Evolutionary conservation across 2,329 filamentous ascomycete species (phyloP), one percentile per base, ranked within the genome.

Genomic region (Purpureocillium takamizusanense): DNA sequence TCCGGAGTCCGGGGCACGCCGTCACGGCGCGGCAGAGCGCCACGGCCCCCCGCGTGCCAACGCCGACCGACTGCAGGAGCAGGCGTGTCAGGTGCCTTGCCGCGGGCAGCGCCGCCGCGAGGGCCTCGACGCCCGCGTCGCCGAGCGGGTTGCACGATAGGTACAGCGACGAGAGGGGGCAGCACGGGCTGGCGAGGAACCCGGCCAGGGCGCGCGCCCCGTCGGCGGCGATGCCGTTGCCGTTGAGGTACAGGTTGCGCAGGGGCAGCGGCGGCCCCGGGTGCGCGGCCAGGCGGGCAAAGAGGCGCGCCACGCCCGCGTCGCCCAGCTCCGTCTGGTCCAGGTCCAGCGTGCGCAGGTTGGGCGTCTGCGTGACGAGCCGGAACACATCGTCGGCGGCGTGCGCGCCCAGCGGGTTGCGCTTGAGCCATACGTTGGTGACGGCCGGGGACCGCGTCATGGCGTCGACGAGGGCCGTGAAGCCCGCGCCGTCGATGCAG

Each of bases 371-470:
- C 1, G 63, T 66, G 42, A 73, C 61, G 28, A 74, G 57, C 4
- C 61, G 57, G 42, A 60, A 66, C 12, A 74, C 39, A 35, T 69
- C 56, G 33, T 51, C 46, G 4, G 61, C 62, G 14, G 63, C 55
- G 5, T 48, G 48, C 3, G 62, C 42, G 1, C 61, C 60, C 18
- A 75, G 59, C 2, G 72, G 71, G 50, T 75, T 76, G 11, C 70
- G 63, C 50, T 74, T 74, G 38, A 75, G 52, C 71, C 71, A 75
- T 35, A 74, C 51, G 44, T 69, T 71, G 15, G 66, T 70, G 42
- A 72, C 55, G 12, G 56, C 56, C 4, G 56, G 52, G 1, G 66
- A 70, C 17, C 53, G 54, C 12, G 65, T 45, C 61, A 70, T 63
- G 36, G 63, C 62, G 39, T 67, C 55, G 1, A 69, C 66, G 2